Base-by-base conservation (phyloP, 192 early-diverging fungal species). In the Entophlyctis helioformis region DNA sequence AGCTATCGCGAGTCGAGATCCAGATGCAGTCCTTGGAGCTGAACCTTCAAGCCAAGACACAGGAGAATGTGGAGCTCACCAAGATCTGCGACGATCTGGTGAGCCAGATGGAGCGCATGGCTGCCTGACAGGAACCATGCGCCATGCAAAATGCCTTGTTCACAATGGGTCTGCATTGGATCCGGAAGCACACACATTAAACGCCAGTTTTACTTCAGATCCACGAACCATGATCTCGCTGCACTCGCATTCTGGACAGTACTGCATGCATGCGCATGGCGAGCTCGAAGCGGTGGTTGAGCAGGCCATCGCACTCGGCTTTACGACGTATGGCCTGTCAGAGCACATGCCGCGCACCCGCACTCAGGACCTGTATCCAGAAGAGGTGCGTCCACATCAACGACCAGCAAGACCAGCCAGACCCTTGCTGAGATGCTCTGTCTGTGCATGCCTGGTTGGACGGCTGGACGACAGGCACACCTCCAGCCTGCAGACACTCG, bases 201-300 rank as follows among this genome's bases (percentile, higher is more conserved):
- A n/a, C n/a, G n/a, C n/a, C n/a, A n/a, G n/a, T n/a, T n/a, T n/a
- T n/a, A n/a, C n/a, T n/a, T n/a, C n/a, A n/a, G n/a, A n/a, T n/a
- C n/a, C n/a, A n/a, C n/a, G n/a, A n/a, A n/a, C n/a, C n/a, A n/a
- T n/a, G n/a, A n/a, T 93, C 57, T 87, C 86, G 2, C 73, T 81
- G 42, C 95, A 98, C 53, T 81, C 84, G 11, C 95, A 98, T 56
- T 92, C 89, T 0, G 95, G 95, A 3, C 84, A 93, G 67, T 96
- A 88, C 72, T 98, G 95, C 58, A 67, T 71, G 29, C 95, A 98
- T 56, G 95, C 87, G 27, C 67, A 78, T 18, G 95, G 91, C 18
- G 66, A 53, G 9, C 70, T 98, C 6, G 89, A 95, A 49, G 71
- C 81, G 18, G 83, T 91, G 0, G 77, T 98, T 12, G 48, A 68